phyloP scores from a whole-genome alignment of 495 filamentous ascomycete species.

The Physcia stellaris region DNA sequence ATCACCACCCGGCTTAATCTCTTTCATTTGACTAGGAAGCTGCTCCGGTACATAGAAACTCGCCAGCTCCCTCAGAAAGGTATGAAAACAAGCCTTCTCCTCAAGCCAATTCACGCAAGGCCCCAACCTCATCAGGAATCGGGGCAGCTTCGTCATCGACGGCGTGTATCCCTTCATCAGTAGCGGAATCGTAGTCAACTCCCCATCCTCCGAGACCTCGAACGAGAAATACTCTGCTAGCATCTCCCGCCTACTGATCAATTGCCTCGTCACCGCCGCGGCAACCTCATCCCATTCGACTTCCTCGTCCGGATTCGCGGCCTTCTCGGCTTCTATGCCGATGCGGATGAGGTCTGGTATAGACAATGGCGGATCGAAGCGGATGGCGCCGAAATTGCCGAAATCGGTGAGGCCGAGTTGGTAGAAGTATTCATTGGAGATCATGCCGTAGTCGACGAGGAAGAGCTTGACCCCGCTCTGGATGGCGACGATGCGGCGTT shows the following conservation, averaged over 20 bases:
- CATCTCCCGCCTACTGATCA: conserved; percentile 72
- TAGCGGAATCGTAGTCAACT: conserved; percentile 67
- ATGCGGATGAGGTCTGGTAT: conserved; percentile 57
- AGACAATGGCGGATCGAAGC: conserved; percentile 61
- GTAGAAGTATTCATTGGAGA: conserved; percentile 88
- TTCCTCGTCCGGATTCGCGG: conserved; percentile 20
- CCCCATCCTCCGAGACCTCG: conserved; percentile 63
- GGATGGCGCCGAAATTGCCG: conserved; percentile 81
- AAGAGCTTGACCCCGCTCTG: conserved; percentile 89
- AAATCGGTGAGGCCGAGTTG: conserved; percentile 94
- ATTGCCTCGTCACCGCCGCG: conserved; percentile 39
- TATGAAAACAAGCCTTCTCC: conserved; percentile 77
- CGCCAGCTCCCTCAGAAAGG: conserved; percentile 77
- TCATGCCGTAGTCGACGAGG: conserved; percentile 85
- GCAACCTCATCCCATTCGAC: conserved; percentile 50
- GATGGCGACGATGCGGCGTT: conserved; percentile 74
- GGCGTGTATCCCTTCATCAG: conserved; percentile 83
- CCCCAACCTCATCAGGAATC: conserved; percentile 76
- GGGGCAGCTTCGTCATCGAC: conserved; percentile 69
- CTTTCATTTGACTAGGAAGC: conserved; percentile 35
- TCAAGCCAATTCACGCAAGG: conserved; percentile 77
- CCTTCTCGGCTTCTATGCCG: conserved; percentile 53
- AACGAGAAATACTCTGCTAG: conserved; percentile 85
- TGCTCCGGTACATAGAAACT: conserved; percentile 83
- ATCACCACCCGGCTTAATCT: conserved; percentile 4